These are phyloP conservation scores for Quercus dentata DNA, from an alignment of 306 rosid genomes.

Conservation along the genomic window DNA sequence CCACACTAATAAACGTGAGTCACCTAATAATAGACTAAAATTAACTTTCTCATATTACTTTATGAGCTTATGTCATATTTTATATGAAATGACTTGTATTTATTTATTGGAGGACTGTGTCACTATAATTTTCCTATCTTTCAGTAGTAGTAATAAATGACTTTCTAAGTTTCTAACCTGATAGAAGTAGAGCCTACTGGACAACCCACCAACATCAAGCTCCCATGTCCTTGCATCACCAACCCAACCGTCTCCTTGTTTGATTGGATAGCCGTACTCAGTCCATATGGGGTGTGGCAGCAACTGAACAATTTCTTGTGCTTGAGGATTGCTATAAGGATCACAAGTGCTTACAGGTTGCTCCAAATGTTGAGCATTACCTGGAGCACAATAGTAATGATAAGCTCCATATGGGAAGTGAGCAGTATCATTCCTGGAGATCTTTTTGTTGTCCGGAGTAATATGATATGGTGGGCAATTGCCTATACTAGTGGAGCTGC, in stretches of 20 bases:
- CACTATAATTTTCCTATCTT: too few relatives aligned
- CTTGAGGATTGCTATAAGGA: slow-evolving; percentile 82
- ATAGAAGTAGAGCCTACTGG: slow-evolving; percentile 64
- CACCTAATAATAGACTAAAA: too few relatives aligned
- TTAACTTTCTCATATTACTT: too few relatives aligned
- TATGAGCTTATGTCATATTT: too few relatives aligned
- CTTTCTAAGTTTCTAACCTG: slow-evolving; percentile 35
- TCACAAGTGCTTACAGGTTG: slow-evolving; percentile 60
- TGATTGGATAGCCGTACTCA: slow-evolving; percentile 69
- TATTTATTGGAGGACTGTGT: too few relatives aligned
- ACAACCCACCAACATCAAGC: slow-evolving; percentile 76
- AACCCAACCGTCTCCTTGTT: slow-evolving; percentile 73
- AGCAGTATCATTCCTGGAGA: slow-evolving; percentile 61
- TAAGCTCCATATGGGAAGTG: slow-evolving; percentile 72
- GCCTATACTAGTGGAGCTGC: slow-evolving; percentile 36
- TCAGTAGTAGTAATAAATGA: neutral
- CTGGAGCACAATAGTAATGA: slow-evolving; percentile 77
- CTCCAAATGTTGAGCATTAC: slow-evolving; percentile 61
- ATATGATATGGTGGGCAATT: slow-evolving; percentile 82
- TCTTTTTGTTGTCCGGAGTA: slow-evolving; percentile 55
- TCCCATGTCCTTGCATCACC: slow-evolving; percentile 78
- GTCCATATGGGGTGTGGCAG: slow-evolving; percentile 77
- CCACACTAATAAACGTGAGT: too few relatives aligned
- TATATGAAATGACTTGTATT: too few relatives aligned
- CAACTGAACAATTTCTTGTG: slow-evolving; percentile 82